A percentile compares a stretch with the other conserved stretches of the same genome.
phyloP scores from a whole-genome alignment of 352 stramenopile species.

The Lagenidium giganteum region DNA sequence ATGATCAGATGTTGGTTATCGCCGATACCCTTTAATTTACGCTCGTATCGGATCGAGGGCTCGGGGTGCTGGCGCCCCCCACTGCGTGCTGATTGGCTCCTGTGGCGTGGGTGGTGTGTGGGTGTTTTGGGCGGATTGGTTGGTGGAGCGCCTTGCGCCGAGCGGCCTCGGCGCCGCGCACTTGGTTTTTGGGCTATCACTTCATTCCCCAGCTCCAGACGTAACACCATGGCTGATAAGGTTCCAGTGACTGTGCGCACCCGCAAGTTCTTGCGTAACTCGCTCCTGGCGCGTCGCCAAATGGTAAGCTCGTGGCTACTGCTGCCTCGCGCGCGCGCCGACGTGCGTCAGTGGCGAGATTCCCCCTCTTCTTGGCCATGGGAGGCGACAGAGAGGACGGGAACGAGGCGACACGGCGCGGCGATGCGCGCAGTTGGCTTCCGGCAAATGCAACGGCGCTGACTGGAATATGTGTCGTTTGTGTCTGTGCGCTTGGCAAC shows the following conservation, averaged over 20 bases:
- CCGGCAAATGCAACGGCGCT: too few species aligned
- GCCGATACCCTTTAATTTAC: conserved; percentile 11
- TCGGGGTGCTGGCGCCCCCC: too few species aligned
- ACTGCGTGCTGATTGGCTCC: conserved; percentile 45
- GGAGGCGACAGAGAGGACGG: too few species aligned
- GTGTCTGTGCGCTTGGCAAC: too few species aligned
- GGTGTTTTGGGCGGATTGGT: conserved; percentile 50
- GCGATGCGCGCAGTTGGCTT: too few species aligned
- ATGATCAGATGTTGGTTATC: conserved; percentile 1
- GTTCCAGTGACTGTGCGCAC: conserved; percentile 97
- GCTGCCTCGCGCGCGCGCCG: neutral
- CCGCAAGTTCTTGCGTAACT: conserved; percentile 99
- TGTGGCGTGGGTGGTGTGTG: neutral
- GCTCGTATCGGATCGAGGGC: conserved; percentile 3
- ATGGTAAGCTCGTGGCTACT: conserved; percentile 76
- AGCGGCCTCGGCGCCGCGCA: conserved; percentile 2
- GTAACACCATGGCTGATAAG: conserved; percentile 91
- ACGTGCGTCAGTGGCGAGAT: too few species aligned
- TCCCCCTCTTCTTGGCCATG: too few species aligned
- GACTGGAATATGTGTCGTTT: too few species aligned
- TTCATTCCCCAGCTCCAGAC: conserved; percentile 35
- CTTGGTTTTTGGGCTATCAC: conserved; percentile 5
- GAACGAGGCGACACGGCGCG: too few species aligned
- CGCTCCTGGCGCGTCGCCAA: conserved; percentile 95
- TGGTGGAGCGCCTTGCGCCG: conserved; percentile 36